Conservation (phyloP, 352 stramenopile genomes). For the Phytophthora pluvialis region DNA sequence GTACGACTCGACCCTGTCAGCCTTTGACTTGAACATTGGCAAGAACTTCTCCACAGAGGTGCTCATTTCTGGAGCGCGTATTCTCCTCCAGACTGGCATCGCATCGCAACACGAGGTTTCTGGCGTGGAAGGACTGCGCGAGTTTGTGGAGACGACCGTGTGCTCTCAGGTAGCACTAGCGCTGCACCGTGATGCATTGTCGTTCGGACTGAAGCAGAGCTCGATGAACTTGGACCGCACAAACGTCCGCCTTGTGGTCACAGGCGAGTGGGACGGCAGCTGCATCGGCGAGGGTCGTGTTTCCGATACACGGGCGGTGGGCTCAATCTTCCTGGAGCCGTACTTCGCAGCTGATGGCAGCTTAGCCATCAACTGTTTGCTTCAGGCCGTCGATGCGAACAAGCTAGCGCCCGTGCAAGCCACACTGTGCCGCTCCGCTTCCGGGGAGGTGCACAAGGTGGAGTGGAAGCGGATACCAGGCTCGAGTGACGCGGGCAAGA, state of each 20-base stretch:
- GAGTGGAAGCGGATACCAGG: slow-evolving; percentile 87
- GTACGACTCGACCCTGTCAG: slow-evolving; percentile 76
- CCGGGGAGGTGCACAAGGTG: slow-evolving; percentile 60
- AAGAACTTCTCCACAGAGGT: slow-evolving; percentile 89
- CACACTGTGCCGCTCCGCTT: slow-evolving; percentile 45
- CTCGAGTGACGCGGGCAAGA: slow-evolving; percentile 67
- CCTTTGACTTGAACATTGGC: slow-evolving; percentile 83
- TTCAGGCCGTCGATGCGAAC: slow-evolving; percentile 67
- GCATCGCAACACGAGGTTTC: slow-evolving; percentile 68
- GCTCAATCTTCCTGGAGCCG: slow-evolving; percentile 80
- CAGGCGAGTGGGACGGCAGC: slow-evolving; percentile 82
- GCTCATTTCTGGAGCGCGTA: slow-evolving; percentile 75
- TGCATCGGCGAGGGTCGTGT: slow-evolving; percentile 88
- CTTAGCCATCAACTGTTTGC: slow-evolving; percentile 73
- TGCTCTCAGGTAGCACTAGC: slow-evolving; percentile 77
- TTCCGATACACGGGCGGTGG: slow-evolving; percentile 67
- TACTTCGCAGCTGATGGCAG: slow-evolving; percentile 60
- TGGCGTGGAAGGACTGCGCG: slow-evolving; percentile 56
- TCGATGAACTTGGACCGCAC: slow-evolving; percentile 78
- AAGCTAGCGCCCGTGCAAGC: slow-evolving; percentile 44
- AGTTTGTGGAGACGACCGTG: slow-evolving; percentile 79
- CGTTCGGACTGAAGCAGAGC: slow-evolving; percentile 80
- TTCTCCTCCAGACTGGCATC: slow-evolving; percentile 73
- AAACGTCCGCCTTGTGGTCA: slow-evolving; percentile 76
- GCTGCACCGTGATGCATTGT: slow-evolving; percentile 72